Evolutionary conservation across 306 rosid species (phyloP).

Genomic region (Cicer chorassanicum): DNA sequence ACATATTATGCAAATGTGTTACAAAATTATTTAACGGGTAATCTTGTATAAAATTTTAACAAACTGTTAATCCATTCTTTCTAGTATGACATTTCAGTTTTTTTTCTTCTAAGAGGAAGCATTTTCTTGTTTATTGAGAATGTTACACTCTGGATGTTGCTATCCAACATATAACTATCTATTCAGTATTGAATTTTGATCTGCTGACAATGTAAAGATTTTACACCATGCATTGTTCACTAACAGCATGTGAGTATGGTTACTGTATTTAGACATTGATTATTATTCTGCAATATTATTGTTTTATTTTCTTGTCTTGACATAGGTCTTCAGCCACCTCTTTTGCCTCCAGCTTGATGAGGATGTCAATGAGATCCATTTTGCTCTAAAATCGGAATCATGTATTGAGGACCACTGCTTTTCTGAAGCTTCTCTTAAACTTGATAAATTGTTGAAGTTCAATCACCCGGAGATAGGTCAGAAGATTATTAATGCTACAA

Average conservation of each 20-base stretch:
- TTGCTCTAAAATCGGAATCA: slow-evolving; percentile 71
- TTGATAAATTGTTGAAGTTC: slow-evolving; percentile 68
- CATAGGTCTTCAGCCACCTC: slow-evolving; percentile 79
- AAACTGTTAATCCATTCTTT: slow-evolving; percentile 12
- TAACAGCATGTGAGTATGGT: not conserved
- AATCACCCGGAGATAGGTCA: slow-evolving; percentile 74
- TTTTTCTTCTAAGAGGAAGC: not conserved
- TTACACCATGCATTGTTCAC: slow-evolving; percentile 17
- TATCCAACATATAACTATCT: not conserved
- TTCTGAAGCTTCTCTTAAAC: slow-evolving; percentile 66
- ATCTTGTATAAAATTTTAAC: not conserved
- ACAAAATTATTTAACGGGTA: not conserved
- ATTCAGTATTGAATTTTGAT: slow-evolving; percentile 1
- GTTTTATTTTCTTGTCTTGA: slow-evolving; percentile 34
- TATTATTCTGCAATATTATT: not conserved
- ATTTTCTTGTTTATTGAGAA: not conserved
- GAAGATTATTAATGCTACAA: slow-evolving; percentile 61
- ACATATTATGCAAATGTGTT: not conserved
- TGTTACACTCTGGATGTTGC: not conserved
- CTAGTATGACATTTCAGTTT: slow-evolving; percentile 1
- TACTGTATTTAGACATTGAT: slow-evolving; percentile 4
- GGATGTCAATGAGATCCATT: slow-evolving; percentile 89
- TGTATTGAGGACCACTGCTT: slow-evolving; percentile 57
- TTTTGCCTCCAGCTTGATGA: slow-evolving; percentile 81
- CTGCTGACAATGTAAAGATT: not conserved